phyloP scores from a whole-genome alignment of 176 grass and related monocot species.

The Ampelocalamus luodianensis region DNA sequence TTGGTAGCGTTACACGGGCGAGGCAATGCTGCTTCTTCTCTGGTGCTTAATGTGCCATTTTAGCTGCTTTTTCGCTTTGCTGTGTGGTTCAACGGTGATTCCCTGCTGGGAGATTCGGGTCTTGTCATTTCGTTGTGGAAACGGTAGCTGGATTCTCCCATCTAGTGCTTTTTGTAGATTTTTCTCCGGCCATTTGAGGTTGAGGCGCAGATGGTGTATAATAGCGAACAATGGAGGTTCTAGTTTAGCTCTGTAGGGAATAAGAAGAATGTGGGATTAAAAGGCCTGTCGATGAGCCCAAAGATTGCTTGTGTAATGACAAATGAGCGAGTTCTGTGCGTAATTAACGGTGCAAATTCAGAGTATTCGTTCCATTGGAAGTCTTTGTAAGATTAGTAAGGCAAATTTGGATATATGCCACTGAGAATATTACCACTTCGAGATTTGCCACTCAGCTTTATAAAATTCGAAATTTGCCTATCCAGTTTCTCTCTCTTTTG shows the following conservation, averaged over 20 bases:
- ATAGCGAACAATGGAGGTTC: background rate
- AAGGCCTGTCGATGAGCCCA: background rate
- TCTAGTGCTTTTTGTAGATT: background rate
- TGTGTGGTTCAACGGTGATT: background rate
- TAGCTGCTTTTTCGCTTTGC: background rate
- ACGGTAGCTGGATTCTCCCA: background rate
- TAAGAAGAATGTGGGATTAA: background rate
- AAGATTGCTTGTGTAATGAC: background rate
- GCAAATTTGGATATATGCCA: too few species aligned
- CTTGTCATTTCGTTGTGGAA: background rate
- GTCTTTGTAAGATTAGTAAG: background rate
- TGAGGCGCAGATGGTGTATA: background rate
- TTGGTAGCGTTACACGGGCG: background rate
- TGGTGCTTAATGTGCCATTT: background rate
- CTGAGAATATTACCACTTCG: too few species aligned
- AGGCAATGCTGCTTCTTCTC: background rate
- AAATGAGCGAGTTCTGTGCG: background rate
- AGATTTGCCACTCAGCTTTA: too few species aligned
- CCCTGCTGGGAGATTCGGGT: conserved; percentile 14
- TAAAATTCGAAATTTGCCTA: too few species aligned
- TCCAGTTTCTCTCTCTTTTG: too few species aligned
- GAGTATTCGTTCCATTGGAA: background rate
- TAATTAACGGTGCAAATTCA: background rate
- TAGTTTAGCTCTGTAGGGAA: background rate
- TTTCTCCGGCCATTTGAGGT: background rate